Base-by-base conservation (phyloP, 2,329 filamentous ascomycete species). In the Cladophialophora psammophila region DNA sequence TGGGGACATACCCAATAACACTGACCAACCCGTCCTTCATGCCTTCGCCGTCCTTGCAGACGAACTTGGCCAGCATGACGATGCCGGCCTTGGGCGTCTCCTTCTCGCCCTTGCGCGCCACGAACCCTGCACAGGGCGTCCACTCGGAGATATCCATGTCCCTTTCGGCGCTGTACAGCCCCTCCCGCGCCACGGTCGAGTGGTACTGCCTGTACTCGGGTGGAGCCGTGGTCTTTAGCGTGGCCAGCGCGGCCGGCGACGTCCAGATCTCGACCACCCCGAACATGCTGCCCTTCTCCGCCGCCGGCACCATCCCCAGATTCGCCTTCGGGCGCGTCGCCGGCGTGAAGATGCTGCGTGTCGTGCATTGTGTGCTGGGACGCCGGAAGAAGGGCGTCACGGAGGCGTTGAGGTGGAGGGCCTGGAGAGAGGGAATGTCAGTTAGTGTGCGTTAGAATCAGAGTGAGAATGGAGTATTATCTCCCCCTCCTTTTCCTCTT, bases 311-410 rank as follows among this genome's bases (percentile, higher is more conserved):
- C 72, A 98, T 96, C 73, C 97, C 94, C 84, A 98, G 94, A 81
- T 98, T 97, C 76, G 95, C 95, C 76, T 95, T 95, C 81, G 93
- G 96, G 66, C 98, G 87, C 9, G 95, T 98, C 52, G 95, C 93
- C 58, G 95, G 95, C 80, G 98, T 98, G 85, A 99, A 96, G 34
- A 56, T 38, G 81, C 97, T 97, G 94, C 94, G 98, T 80, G 94
- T 94, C 32, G 64, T 66, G 60, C 57, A 66, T 57, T 63, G 20
- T 13, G 67, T 48, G 35, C 35, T 42, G 34, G 64, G 45, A 5
- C 40, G 20, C 18, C 57, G 57, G 62, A 61, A 62, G 65, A 61
- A 58, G 35, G 48, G 15, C n/a, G 32, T 18, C 35, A 36, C 13
- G 38, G 50, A 26, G 36, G 38, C 31, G 40, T 56, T 60, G 40